A percentile compares a stretch with the other conserved stretches of the same genome.
Evolutionary conservation across 1,284 basidiomycete species (phyloP).

Genomic region (Pseudozyma hubeiensis): DNA sequence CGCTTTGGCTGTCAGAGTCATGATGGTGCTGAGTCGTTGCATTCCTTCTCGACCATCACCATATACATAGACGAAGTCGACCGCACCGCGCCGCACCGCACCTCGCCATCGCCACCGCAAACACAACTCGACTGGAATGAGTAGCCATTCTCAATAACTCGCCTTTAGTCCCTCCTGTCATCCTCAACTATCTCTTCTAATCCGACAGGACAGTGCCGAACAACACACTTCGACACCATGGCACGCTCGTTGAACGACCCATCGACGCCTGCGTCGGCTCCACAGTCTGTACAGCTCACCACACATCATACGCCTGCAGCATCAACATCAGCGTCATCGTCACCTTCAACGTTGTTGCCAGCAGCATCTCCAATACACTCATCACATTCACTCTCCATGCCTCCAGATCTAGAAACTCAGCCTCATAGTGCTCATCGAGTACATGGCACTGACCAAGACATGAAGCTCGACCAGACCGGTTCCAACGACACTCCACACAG

Average conservation of each 20-base stretch:
- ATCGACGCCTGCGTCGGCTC: neutral
- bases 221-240: neutral
- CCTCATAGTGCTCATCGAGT: constrained; percentile 6
- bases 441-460: neutral
- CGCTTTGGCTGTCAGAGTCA: no score
- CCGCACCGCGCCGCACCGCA: no score
- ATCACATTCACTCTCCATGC: constrained; percentile 7
- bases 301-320: neutral
- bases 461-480: constrained; percentile 15
- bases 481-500: constrained; percentile 10
- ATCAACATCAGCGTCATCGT: neutral
- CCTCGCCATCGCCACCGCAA: no score
- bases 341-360: neutral
- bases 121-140: no score
- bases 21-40: no score
- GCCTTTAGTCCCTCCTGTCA: no score
- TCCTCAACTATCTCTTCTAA: no score
- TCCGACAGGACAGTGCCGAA: no score
- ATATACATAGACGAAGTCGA: no score
- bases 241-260: neutral
- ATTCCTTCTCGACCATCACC: no score
- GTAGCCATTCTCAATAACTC: no score
- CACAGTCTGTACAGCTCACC: no score
- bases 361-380: constrained; percentile 16
- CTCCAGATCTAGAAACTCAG: constrained; percentile 22